These are phyloP conservation scores for Leucoagaricus sp. DNA, from an alignment of 1,284 basidiomycete species.

Conservation along the genomic window DNA sequence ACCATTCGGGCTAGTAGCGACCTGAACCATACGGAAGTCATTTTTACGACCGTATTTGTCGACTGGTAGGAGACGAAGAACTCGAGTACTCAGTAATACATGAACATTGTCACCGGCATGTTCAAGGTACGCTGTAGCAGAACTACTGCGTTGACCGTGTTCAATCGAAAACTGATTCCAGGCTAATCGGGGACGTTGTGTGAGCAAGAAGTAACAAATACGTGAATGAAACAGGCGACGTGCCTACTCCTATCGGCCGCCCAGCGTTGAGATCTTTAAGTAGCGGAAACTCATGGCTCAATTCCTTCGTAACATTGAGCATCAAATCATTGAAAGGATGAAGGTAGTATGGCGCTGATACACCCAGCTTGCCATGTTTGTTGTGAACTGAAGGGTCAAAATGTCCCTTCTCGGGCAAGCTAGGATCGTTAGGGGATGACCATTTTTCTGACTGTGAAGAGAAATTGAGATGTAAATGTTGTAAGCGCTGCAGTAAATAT, in stretches of 20 bases:
- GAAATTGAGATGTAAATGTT: background rate
- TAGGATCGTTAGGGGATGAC: background rate
- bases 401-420: conserved; percentile 1
- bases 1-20: conserved; percentile 6
- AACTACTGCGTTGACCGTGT: conserved; percentile 31
- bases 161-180: conserved; percentile 34
- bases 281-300: conserved; percentile 26
- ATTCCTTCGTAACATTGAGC: conserved; percentile 5
- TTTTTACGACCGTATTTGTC: background rate
- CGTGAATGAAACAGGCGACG: background rate
- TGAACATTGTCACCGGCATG: conserved; percentile 38
- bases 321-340: conserved; percentile 6
- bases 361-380: background rate
- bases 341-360: conserved; percentile 3
- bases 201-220: background rate
- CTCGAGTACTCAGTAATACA: conserved; percentile 39
- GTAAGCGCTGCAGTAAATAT: background rate
- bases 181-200: conserved; percentile 24
- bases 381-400: conserved; percentile 13
- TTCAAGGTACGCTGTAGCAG: conserved; percentile 36
- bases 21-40: conserved; percentile 12
- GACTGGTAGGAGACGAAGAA: conserved; percentile 33
- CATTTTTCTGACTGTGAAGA: background rate
- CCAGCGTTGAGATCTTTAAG: conserved; percentile 32
- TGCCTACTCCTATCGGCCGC: conserved; percentile 29